A percentile compares a stretch with the other conserved stretches of the same genome.
Conservation (phyloP, 1,284 basidiomycete genomes). For the Xerocomus amazonicus region DNA sequence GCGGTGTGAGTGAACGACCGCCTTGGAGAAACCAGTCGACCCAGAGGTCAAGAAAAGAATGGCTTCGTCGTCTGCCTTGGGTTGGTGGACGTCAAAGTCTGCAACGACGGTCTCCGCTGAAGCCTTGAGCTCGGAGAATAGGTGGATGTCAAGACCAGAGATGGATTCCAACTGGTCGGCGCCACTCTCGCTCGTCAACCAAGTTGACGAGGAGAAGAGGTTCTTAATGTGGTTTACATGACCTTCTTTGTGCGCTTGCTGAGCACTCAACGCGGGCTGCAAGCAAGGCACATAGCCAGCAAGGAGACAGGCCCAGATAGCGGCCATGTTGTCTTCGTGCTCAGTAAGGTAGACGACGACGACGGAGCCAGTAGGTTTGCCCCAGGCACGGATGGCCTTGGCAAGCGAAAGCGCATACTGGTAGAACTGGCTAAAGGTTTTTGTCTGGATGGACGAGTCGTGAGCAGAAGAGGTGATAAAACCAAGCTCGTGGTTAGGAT, state of each 20-base stretch:
- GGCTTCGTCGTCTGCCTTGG: conserved; percentile 26
- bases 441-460: conserved; percentile 25
- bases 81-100: conserved; percentile 16
- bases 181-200: conserved; percentile 24
- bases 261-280: conserved; percentile 27
- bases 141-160: conserved; percentile 21
- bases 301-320: conserved; percentile 26
- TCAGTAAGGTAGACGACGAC: conserved; percentile 27
- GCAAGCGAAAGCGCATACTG: conserved; percentile 21
- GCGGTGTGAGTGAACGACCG: conserved; percentile 26
- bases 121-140: conserved; percentile 19
- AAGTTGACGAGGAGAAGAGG: conserved; percentile 19
- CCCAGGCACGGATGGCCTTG: conserved; percentile 11
- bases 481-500: conserved; percentile 17
- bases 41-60: conserved; percentile 29
- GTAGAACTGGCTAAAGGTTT: conserved; percentile 22
- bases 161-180: conserved; percentile 23
- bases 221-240: conserved; percentile 22
- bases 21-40: conserved; percentile 30
- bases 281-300: conserved; percentile 29
- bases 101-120: conserved; percentile 8
- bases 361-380: conserved; percentile 25
- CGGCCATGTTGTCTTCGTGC: conserved; percentile 30
- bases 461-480: conserved; percentile 29
- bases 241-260: conserved; percentile 26